Evolutionary conservation across 495 filamentous ascomycete genomes (phyloP), one percentile per base, ranked within the genome.

Genomic region (Massariosphaeria phaeospora): DNA sequence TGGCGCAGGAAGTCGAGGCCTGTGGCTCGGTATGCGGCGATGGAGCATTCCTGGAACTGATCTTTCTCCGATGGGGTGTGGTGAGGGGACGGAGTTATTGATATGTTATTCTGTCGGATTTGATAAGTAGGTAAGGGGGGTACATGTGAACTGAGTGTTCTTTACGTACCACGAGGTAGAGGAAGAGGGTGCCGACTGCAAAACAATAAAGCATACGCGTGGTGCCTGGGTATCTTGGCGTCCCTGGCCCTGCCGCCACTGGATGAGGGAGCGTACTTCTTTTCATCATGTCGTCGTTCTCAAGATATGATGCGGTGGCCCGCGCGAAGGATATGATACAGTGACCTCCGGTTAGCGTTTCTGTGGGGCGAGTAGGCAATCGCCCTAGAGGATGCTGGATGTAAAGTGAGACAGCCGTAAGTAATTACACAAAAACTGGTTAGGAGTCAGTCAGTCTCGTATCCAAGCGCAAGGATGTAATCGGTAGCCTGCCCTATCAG

Each of bases 1-100:
- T 52, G 57, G n/a, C 73, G 58, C 10, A 80, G 61, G 47, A 79
- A 80, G 13, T 69, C 68, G 18, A 77, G 59, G 13, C 72, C 66
- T 7, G 69, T 73, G 7, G 65, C 70, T 27, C 26, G 21, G 25
- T 48, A 55, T 47, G 70, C 77, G 7, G 68, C 49, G 24, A 75
- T 73, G 13, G 76, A 71, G 50, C 76, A 80, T 59, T 70, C 41
- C 48, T 72, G 69, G 35, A 78, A 71, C 1, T 31, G 39, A 2
- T 63, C 72, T 47, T 41, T 59, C 27, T 33, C 40, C 17, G 43
- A 55, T n/a, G 48, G 33, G 21, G 17, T 6, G 5, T 33, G 30
- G 5, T 27, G 41, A 30, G 12, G 17, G 21, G 17, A 15, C 2
- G n/a, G n/a, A 5, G 3, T 2, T 2, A 30, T 26, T 30, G 12